Conservation (phyloP, 2,329 filamentous ascomycete genomes). For the Colletotrichum sidae region DNA sequence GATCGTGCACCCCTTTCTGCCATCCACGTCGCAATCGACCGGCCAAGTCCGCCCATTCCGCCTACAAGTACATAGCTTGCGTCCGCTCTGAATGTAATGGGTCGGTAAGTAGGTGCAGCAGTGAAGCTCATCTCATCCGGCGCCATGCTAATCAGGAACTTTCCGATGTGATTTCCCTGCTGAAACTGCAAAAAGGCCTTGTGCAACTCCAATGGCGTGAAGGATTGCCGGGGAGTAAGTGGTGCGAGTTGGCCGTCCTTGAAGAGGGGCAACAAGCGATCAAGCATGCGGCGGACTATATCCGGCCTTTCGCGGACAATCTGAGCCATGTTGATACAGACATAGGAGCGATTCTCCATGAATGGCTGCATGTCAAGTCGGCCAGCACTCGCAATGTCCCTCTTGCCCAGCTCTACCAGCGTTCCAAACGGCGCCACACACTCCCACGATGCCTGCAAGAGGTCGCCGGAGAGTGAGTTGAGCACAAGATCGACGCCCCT, state of each 20-base stretch:
- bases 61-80: conserved; percentile 59
- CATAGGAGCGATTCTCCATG: conserved; percentile 47
- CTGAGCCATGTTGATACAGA: conserved; percentile 46
- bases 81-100: too few species aligned
- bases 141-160: too few species aligned
- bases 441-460: conserved; percentile 55
- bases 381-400: conserved; percentile 53
- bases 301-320: too few species aligned
- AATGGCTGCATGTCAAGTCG: conserved; percentile 60
- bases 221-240: too few species aligned
- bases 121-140: too few species aligned
- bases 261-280: too few species aligned
- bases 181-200: too few species aligned
- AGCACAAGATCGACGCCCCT: conserved; percentile 52
- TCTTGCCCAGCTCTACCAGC: conserved; percentile 59
- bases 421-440: conserved; percentile 57
- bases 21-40: conserved; percentile 62
- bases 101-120: too few species aligned
- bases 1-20: conserved; percentile 58
- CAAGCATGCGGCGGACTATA: too few species aligned
- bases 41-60: conserved; percentile 62
- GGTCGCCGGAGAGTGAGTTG: conserved; percentile 55
- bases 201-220: too few species aligned
- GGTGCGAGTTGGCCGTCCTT: too few species aligned
- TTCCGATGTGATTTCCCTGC: too few species aligned